Evolutionary conservation across 176 grass and related monocot species (phyloP).

Genomic region (Oryza punctata): DNA sequence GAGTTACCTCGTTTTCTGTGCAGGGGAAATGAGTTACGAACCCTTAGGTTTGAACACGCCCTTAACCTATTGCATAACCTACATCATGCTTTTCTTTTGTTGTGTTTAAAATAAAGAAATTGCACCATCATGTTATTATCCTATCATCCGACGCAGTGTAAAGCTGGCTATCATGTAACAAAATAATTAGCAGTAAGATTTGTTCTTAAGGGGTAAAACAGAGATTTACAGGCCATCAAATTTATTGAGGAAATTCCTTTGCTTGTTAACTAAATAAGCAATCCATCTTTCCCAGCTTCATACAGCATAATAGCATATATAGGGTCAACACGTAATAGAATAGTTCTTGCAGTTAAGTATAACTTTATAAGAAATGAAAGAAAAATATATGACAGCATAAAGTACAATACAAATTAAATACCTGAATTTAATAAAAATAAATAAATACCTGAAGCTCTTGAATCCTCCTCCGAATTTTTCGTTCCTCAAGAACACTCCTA

Average conservation of each 20-base stretch:
- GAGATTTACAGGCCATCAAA: not conserved
- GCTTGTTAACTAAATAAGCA: not conserved
- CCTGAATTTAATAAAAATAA: constrained; percentile 45
- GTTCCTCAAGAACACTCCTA: constrained; percentile 78
- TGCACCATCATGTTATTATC: not conserved
- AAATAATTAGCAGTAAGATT: not conserved
- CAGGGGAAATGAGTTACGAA: too few species aligned
- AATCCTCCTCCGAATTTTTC: constrained; percentile 85
- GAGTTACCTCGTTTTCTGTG: too few species aligned
- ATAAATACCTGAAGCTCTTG: constrained; percentile 84
- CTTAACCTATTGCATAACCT: not conserved
- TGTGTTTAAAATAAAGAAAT: not conserved
- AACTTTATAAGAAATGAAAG: constrained; percentile 1
- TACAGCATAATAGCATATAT: not conserved
- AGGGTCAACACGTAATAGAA: not conserved
- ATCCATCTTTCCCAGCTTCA: constrained; percentile 15
- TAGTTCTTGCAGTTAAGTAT: not conserved
- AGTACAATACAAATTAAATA: constrained; percentile 26
- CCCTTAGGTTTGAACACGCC: too few species aligned
- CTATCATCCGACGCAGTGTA: not conserved
- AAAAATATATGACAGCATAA: not conserved
- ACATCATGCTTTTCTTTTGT: not conserved
- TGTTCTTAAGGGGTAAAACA: not conserved
- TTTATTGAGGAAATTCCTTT: constrained; percentile 1
- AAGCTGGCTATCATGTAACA: not conserved